These are phyloP conservation scores for Myriosclerotinia curreyana DNA, from an alignment of 2,329 filamentous ascomycete genomes.

Conservation along the genomic window DNA sequence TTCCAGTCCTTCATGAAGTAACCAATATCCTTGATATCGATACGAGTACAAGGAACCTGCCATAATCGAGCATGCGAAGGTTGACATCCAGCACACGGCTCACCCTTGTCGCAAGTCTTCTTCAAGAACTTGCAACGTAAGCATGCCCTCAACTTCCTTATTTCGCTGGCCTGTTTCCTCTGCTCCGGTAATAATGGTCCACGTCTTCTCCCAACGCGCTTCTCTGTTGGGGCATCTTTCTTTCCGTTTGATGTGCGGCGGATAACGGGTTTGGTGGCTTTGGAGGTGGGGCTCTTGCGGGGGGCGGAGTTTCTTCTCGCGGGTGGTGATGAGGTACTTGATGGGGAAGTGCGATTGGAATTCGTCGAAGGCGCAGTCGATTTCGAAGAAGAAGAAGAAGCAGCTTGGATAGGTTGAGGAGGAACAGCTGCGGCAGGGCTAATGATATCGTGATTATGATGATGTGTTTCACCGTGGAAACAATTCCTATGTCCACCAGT, in stretches of 20 bases:
- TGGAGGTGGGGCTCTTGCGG: slow-evolving; percentile 61
- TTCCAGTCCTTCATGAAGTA: slow-evolving; percentile 99
- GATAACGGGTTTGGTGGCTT: slow-evolving; percentile 79
- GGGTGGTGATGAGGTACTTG: slow-evolving; percentile 57
- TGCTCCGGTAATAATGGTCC: slow-evolving; percentile 90
- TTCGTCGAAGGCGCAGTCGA: slow-evolving; percentile 57
- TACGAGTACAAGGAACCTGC: slow-evolving; percentile 96
- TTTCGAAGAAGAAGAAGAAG: slow-evolving; percentile 54
- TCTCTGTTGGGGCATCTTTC: slow-evolving; percentile 78
- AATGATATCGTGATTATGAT: slow-evolving; percentile 53
- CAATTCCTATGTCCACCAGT: slow-evolving; percentile 55
- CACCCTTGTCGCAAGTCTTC: slow-evolving; percentile 98
- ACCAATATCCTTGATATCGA: slow-evolving; percentile 97
- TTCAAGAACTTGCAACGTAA: slow-evolving; percentile 97
- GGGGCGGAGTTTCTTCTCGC: slow-evolving; percentile 66
- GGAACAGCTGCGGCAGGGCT: slow-evolving; percentile 66
- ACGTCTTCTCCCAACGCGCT: slow-evolving; percentile 87
- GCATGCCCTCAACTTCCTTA: slow-evolving; percentile 90
- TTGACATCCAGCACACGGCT: slow-evolving; percentile 92
- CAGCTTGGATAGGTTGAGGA: slow-evolving; percentile 66
- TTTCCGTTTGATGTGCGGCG: slow-evolving; percentile 72
- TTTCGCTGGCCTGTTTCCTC: slow-evolving; percentile 93
- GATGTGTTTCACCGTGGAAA: slow-evolving; percentile 54
- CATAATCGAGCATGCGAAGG: slow-evolving; percentile 92
- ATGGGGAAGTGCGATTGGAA: slow-evolving; percentile 58